Conservation (phyloP, 192 early-diverging fungal species). For the Linnemannia hyalina region DNA sequence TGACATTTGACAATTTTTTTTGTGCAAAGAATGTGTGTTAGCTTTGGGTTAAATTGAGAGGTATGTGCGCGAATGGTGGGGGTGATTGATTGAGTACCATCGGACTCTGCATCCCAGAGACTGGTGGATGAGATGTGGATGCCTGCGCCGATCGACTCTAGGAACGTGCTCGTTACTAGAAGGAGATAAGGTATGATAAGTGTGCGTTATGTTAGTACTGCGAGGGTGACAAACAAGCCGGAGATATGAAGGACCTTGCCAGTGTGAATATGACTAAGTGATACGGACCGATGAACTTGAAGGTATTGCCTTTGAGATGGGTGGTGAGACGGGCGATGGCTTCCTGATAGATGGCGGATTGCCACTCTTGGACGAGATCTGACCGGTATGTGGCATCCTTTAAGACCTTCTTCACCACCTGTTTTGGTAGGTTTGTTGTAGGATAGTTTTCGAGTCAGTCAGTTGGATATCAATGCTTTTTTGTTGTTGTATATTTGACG, state of each 20-base stretch:
- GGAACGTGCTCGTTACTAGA: conserved; percentile 41
- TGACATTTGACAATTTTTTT: neutral
- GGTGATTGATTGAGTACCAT: conserved; percentile 19
- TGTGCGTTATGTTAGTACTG: too few relatives aligned
- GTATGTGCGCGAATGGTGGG: neutral
- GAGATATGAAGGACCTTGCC: neutral
- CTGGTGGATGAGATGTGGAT: conserved; percentile 49
- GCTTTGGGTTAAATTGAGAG: neutral
- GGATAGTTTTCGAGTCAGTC: neutral
- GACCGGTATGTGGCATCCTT: conserved; percentile 38
- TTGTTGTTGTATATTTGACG: too few relatives aligned
- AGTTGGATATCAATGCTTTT: too few relatives aligned
- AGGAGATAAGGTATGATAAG: neutral
- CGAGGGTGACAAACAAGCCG: neutral
- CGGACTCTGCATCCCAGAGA: conserved; percentile 50
- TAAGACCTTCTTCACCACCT: conserved; percentile 48
- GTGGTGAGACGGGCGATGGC: conserved; percentile 26
- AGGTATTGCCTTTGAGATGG: conserved; percentile 38
- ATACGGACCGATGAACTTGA: conserved; percentile 41
- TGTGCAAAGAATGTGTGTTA: neutral
- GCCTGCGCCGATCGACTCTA: conserved; percentile 40
- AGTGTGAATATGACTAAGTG: neutral
- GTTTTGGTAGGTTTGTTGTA: neutral
- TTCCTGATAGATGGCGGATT: conserved; percentile 42
- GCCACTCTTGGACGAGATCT: conserved; percentile 49